These are phyloP conservation scores for Trichoderma oligosporum DNA, from an alignment of 2,329 filamentous ascomycete genomes.

Conservation along the genomic window DNA sequence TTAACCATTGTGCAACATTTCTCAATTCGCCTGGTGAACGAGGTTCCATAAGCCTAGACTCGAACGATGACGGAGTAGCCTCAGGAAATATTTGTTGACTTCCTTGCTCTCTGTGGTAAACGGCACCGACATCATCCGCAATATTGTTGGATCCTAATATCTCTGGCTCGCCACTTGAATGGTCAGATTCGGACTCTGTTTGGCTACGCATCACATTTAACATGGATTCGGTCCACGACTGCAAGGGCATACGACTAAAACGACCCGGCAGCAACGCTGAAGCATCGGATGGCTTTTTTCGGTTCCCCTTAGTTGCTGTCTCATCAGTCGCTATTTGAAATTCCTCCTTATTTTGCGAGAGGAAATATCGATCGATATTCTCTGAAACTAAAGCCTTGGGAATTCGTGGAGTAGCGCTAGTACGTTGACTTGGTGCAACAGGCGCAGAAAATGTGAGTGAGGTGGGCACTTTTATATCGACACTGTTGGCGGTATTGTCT, in stretches of 20 bases:
- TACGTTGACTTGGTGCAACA: not conserved
- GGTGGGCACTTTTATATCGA: constrained; percentile 29
- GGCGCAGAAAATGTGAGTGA: not conserved
- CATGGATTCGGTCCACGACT: constrained; percentile 20
- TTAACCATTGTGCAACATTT: constrained; percentile 21
- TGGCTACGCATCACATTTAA: constrained; percentile 24
- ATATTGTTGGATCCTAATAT: not conserved
- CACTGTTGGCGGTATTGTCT: constrained; percentile 20
- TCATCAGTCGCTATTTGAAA: constrained; percentile 37
- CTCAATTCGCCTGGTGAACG: not conserved
- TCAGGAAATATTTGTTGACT: not conserved
- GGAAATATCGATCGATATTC: constrained; percentile 34
- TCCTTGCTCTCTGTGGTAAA: not conserved
- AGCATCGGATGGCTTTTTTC: not conserved
- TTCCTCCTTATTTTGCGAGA: constrained; percentile 22
- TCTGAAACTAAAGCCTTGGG: constrained; percentile 18
- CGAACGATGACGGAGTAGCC: not conserved
- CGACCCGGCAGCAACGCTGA: not conserved
- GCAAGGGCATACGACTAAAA: constrained; percentile 20
- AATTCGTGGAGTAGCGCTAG: constrained; percentile 3
- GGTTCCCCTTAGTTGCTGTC: constrained; percentile 28
- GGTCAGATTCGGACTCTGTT: constrained; percentile 19
- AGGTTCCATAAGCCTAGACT: not conserved
- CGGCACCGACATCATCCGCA: not conserved
- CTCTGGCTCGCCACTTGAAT: not conserved